Base-by-base conservation (phyloP, 2,329 filamentous ascomycete genomes). In the Arthrinium phaeospermum region DNA sequence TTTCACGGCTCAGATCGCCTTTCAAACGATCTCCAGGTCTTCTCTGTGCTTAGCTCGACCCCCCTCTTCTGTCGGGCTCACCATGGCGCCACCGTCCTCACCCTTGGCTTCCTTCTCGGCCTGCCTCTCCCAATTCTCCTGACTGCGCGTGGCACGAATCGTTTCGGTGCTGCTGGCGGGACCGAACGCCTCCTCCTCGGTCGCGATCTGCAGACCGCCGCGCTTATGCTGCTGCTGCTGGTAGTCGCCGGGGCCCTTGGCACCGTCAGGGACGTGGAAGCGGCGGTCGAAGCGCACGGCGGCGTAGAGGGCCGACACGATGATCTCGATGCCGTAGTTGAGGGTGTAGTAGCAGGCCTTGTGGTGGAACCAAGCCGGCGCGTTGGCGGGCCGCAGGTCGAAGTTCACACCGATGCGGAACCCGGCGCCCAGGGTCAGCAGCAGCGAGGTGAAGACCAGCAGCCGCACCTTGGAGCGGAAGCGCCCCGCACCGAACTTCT, bases 341-440 rank as follows among this genome's bases (percentile, higher is more conserved):
- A 92, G 90, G 70, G 89, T 79, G 79, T 93, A 93, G 81, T 91
- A 93, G 71, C 85, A 86, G 3, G 87, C 87, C 77, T 89, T 90
- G 71, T 82, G 83, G 76, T 90, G 83, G 75, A 90, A 92, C 82
- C 87, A 88, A 5, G 89, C 87, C 13, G 88, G 85, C 71, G 86
- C 70, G 1, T 70, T 85, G 72, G 75, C 77, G 34, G 78, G 85
- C 71, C 81, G 83, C 0, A 83, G 79, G 71, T 83, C 82, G 80
- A 85, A 90, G 19, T 76, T 81, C 0, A 85, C 86, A 2, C 86
- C 90, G 30, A 85, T 82, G 22, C 90, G 84, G 80, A 90, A 92
- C 5, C 84, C 83, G 0, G 90, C 89, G 13, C 90, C 90, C 6
- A 91, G 80, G 27, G 85, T 87, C 19, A 92, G 81, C 1, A 91